Conservation (phyloP, 1,284 basidiomycete genomes). For the Fomes fomentarius region DNA sequence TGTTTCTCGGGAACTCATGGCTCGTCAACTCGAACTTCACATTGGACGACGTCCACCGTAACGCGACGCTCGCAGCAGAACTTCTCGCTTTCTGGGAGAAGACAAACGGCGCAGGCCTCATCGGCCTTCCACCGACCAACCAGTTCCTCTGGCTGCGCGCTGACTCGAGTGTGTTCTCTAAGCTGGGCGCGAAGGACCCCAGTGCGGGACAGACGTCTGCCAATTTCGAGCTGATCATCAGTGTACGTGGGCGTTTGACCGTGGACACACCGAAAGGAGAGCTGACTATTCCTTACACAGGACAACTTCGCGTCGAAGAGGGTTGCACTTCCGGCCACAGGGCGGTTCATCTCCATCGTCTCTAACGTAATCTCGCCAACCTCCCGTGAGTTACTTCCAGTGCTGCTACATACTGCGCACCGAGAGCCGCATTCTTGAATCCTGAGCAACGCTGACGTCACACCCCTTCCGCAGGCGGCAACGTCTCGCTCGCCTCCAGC, state of each 20-base stretch:
- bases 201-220: conserved; percentile 36
- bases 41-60: conserved; percentile 16
- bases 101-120: conserved; percentile 7
- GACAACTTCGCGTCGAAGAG: conserved; percentile 15
- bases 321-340: conserved; percentile 24
- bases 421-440: neutral
- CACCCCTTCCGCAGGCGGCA: conserved; percentile 23
- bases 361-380: conserved; percentile 36
- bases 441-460: too few relatives aligned
- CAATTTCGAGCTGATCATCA: conserved; percentile 12
- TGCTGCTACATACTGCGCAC: too few relatives aligned
- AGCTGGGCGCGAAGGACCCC: conserved; percentile 34
- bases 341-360: conserved; percentile 34
- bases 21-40: conserved; percentile 22
- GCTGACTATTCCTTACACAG: neutral
- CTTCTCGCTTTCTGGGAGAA: conserved; percentile 20
- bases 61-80: conserved; percentile 14
- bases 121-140: conserved; percentile 5
- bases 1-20: conserved; percentile 19
- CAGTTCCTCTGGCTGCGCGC: conserved; percentile 14
- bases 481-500: conserved; percentile 24
- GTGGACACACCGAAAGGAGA: too few relatives aligned
- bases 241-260: neutral
- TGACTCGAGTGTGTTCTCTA: conserved; percentile 26
- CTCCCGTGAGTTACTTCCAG: conserved; percentile 41